Percentiles rank a stretch among this genome's conserved stretches.
phyloP scores from a whole-genome alignment of 495 filamentous ascomycete genomes.

The Extremus antarcticus region DNA sequence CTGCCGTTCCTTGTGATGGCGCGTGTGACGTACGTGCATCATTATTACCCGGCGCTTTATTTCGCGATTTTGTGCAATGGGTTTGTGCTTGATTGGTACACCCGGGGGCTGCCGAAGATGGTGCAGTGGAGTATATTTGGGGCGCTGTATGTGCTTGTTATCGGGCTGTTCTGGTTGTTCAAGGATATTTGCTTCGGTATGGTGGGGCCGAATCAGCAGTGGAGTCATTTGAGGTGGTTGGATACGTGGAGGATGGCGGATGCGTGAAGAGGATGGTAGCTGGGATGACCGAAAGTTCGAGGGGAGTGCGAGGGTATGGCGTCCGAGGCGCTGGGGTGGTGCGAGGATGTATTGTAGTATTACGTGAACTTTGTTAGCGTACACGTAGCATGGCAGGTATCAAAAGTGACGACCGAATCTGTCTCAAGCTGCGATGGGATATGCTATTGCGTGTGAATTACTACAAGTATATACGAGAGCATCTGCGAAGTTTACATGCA shows the following conservation, averaged over 20 bases:
- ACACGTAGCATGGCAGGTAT: neutral
- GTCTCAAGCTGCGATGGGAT: neutral
- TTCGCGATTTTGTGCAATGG: slow-evolving; percentile 86
- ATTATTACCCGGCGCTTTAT: slow-evolving; percentile 98
- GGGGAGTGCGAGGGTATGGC: neutral
- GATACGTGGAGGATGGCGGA: slow-evolving; percentile 55
- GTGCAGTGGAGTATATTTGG: slow-evolving; percentile 55
- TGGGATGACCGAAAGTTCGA: too few relatives aligned
- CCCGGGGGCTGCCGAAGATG: slow-evolving; percentile 48
- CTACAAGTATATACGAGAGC: neutral
- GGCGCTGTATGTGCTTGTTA: slow-evolving; percentile 57
- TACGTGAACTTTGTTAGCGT: neutral
- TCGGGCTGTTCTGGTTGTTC: slow-evolving; percentile 79
- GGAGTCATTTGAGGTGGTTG: slow-evolving; percentile 89
- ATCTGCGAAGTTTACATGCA: neutral
- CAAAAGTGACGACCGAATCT: neutral
- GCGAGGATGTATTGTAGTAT: neutral
- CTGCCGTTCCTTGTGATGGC: slow-evolving; percentile 94
- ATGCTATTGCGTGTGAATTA: neutral
- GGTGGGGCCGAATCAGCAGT: slow-evolving; percentile 71
- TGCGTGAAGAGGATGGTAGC: slow-evolving; percentile 1
- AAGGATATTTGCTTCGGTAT: slow-evolving; percentile 96
- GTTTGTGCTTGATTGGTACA: slow-evolving; percentile 78
- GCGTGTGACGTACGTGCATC: slow-evolving; percentile 96
- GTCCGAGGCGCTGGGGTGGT: neutral